A percentile compares a stretch with the other conserved stretches of the same genome.
Conservation (phyloP, 768 basidiomycete species). For the Dioszegia aurantiaca region DNA sequence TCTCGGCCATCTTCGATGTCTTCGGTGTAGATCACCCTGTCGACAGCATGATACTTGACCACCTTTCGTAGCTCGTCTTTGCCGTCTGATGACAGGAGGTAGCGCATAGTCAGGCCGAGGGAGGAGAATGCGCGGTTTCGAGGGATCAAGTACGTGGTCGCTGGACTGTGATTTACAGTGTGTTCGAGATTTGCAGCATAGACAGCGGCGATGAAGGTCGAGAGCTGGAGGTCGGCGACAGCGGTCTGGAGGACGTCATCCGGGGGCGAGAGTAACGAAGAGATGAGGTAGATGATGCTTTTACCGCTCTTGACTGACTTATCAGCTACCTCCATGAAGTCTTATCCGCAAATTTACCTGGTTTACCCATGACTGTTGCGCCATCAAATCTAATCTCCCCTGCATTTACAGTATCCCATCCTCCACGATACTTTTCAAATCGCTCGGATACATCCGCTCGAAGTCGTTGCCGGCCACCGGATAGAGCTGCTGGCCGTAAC, state of each 20-base stretch:
- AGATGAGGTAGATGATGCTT: slow-evolving; percentile 83
- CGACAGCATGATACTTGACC: slow-evolving; percentile 80
- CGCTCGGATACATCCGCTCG: slow-evolving; percentile 46
- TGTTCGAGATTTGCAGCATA: slow-evolving; percentile 83
- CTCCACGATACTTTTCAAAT: slow-evolving; percentile 17
- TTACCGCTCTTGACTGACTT: slow-evolving; percentile 67
- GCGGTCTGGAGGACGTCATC: slow-evolving; percentile 75
- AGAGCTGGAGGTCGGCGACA: slow-evolving; percentile 75
- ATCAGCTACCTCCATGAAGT: neutral
- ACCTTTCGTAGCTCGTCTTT: slow-evolving; percentile 78
- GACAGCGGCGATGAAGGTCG: slow-evolving; percentile 82
- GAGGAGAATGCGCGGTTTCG: slow-evolving; percentile 83
- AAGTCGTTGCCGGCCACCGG: slow-evolving; percentile 55
- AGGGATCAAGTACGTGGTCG: slow-evolving; percentile 79
- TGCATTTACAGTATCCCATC: slow-evolving; percentile 44
- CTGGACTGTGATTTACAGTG: slow-evolving; percentile 63
- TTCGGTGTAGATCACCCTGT: slow-evolving; percentile 69
- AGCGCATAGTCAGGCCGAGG: slow-evolving; percentile 81
- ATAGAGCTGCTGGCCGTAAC: slow-evolving; percentile 53
- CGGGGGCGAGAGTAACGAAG: slow-evolving; percentile 77
- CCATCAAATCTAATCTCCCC: slow-evolving; percentile 74
- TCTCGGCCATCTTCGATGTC: slow-evolving; percentile 43
- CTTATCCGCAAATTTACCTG: slow-evolving; percentile 58
- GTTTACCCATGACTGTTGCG: slow-evolving; percentile 72
- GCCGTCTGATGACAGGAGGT: slow-evolving; percentile 71